Base-by-base conservation (phyloP, 108 stramenopile species). In the Nannochloropsis oceanica region DNA sequence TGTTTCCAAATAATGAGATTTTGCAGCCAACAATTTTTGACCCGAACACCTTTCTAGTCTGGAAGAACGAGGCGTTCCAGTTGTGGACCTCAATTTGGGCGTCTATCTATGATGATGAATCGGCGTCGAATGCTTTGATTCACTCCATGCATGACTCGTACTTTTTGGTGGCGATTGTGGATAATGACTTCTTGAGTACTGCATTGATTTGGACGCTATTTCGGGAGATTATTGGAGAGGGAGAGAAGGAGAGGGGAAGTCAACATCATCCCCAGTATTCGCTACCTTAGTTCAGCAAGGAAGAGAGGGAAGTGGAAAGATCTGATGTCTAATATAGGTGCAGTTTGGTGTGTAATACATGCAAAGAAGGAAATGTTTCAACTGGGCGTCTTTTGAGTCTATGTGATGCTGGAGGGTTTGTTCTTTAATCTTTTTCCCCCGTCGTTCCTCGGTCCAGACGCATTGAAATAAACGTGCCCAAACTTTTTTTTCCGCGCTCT, bases 1-100 rank as follows among this genome's bases (percentile, higher is more conserved):
- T 93, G 11, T 93, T 93, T 86, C 93, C 93, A 27, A 94, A 96
- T 85, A 88, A 94, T 43, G 98, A 98, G 90, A 95, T 98, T 81
- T 86, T 96, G 18, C 98, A 98, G 90, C 98, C 98, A 34, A 98
- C 98, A 18, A 94, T 98, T n/a, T 97, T 97, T 88, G 98, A 98
- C 91, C 95, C 95, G 11, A 93, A 94, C 25, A 93, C 93, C 1
- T 98, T 97, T 85, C 83, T 94, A 25, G 94, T 88, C 42, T 91
- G 89, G 90, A 88, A 87, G 20, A 95, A 96, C 59, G 98, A 98
- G 89, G 98, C 96, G 25, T 98, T 97, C 91, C 92, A 92, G 0
- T 91, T 98, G 82, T 98, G 98, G 98, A 92, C 93, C 34, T 87
- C 89, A 27, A 93, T 93, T 89, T 98, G 98, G 98, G 92, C 96